Percentiles rank a stretch among this genome's conserved stretches.
These are phyloP conservation scores for Fragilaria crotonensis DNA, from an alignment of 108 stramenopile genomes.

Conservation along the genomic window DNA sequence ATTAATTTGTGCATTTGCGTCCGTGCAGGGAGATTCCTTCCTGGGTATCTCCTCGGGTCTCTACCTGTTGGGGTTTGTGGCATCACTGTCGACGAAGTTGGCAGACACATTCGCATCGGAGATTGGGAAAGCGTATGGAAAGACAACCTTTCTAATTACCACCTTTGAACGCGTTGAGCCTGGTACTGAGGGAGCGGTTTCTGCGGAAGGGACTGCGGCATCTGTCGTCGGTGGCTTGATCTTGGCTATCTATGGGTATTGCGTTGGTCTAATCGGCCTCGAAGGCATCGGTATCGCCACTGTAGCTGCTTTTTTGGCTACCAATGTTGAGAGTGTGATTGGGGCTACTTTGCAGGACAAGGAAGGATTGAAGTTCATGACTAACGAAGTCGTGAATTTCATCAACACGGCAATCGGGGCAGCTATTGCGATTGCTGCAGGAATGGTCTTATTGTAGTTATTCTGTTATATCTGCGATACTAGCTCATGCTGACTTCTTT, in stretches of 20 bases:
- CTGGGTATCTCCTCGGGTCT: conserved; percentile 50
- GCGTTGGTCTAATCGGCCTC: conserved; percentile 35
- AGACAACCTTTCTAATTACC: conserved; percentile 90
- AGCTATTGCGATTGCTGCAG: conserved; percentile 56
- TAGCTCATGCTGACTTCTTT: too few relatives aligned
- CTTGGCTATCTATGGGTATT: conserved; percentile 61
- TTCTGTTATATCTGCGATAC: too few relatives aligned
- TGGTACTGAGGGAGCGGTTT: conserved; percentile 91
- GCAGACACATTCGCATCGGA: conserved; percentile 96
- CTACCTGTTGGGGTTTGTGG: conserved; percentile 77
- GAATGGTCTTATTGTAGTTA: too few relatives aligned
- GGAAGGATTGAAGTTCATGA: conserved; percentile 72
- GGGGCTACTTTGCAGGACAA: conserved; percentile 90
- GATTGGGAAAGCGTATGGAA: conserved; percentile 94
- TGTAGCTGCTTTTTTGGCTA: conserved; percentile 81
- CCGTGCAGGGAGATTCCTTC: conserved; percentile 36
- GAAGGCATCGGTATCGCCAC: conserved; percentile 37
- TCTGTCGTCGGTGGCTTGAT: conserved; percentile 79
- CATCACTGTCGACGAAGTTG: conserved; percentile 88
- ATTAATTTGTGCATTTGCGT: conserved; percentile 54
- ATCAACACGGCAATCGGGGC: conserved; percentile 91
- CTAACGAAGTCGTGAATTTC: conserved; percentile 94
- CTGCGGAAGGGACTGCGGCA: conserved; percentile 85
- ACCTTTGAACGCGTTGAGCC: conserved; percentile 78
- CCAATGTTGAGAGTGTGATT: conserved; percentile 87